Evolutionary conservation across 768 basidiomycete genomes (phyloP).

Genomic region (Termitomyces sp.): DNA sequence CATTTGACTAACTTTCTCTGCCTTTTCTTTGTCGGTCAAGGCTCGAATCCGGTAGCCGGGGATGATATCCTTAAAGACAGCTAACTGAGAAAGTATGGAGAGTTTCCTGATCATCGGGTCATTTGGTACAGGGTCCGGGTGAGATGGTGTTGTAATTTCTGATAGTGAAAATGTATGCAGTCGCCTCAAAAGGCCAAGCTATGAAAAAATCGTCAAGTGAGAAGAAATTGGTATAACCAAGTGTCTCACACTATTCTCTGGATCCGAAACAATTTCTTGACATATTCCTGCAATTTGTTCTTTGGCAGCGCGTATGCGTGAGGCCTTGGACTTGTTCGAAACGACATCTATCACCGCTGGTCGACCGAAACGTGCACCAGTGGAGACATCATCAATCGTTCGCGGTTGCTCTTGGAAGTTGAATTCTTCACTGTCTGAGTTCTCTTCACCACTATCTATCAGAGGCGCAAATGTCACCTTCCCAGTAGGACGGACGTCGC

Average conservation of each 20-base stretch:
- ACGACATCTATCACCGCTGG: slow-evolving; percentile 72
- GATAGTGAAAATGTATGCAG: slow-evolving; percentile 83
- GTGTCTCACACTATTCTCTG: slow-evolving; percentile 82
- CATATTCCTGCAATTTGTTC: slow-evolving; percentile 93
- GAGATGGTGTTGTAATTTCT: slow-evolving; percentile 64
- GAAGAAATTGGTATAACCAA: background rate
- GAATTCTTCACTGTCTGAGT: slow-evolving; percentile 24
- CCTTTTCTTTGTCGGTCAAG: slow-evolving; percentile 84
- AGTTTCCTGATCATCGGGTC: slow-evolving; percentile 82
- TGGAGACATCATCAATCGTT: slow-evolving; percentile 64
- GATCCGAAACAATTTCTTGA: slow-evolving; percentile 90
- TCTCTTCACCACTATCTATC: slow-evolving; percentile 14
- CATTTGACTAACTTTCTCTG: slow-evolving; percentile 92
- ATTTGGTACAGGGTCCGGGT: slow-evolving; percentile 67
- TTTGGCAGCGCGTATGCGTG: slow-evolving; percentile 71
- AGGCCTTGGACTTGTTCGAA: slow-evolving; percentile 55
- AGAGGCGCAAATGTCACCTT: slow-evolving; percentile 15
- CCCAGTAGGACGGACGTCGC: slow-evolving; percentile 61
- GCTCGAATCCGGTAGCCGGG: slow-evolving; percentile 94
- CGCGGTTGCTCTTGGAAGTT: slow-evolving; percentile 23
- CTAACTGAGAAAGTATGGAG: slow-evolving; percentile 83
- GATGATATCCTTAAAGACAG: slow-evolving; percentile 93
- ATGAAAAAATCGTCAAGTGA: slow-evolving; percentile 4
- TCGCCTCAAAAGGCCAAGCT: slow-evolving; percentile 87
- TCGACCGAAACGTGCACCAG: slow-evolving; percentile 85